Evolutionary conservation across 352 stramenopile genomes (phyloP).

Genomic region (Phytophthora cryptogea): DNA sequence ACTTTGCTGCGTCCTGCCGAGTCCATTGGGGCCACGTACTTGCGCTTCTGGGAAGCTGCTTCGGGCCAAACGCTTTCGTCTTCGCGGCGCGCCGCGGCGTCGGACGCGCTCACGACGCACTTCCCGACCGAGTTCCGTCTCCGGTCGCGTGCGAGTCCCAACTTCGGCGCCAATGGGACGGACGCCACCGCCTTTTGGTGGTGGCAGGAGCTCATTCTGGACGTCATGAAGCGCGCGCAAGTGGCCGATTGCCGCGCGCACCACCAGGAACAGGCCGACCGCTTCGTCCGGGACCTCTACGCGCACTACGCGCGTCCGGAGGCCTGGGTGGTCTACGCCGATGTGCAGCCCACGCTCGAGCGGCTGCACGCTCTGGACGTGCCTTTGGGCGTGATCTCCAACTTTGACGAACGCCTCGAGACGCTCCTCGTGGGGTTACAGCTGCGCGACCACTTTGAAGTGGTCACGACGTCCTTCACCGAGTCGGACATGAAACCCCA

Average conservation of each 20-base stretch:
- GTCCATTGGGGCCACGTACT: slow-evolving; percentile 51
- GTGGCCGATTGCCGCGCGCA: slow-evolving; percentile 16
- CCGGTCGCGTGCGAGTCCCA: slow-evolving; percentile 34
- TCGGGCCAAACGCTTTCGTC: slow-evolving; percentile 37
- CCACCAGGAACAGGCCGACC: slow-evolving; percentile 32
- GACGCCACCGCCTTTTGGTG: slow-evolving; percentile 43
- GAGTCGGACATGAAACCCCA: slow-evolving; percentile 57
- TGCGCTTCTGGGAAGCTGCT: slow-evolving; percentile 44
- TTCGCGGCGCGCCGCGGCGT: slow-evolving; percentile 15
- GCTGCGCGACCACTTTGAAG: slow-evolving; percentile 53
- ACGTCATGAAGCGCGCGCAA: slow-evolving; percentile 35
- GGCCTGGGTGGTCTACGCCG: slow-evolving; percentile 68
- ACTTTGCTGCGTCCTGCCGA: slow-evolving; percentile 65
- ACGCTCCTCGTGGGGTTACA: slow-evolving; percentile 44
- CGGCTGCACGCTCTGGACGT: slow-evolving; percentile 28
- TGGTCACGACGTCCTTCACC: slow-evolving; percentile 65
- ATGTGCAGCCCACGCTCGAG: slow-evolving; percentile 50
- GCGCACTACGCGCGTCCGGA: slow-evolving; percentile 48
- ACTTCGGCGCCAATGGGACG: slow-evolving; percentile 47
- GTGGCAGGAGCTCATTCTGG: slow-evolving; percentile 63
- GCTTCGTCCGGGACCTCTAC: slow-evolving; percentile 57
- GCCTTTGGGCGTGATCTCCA: slow-evolving; percentile 69
- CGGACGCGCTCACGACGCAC: slow-evolving; percentile 29
- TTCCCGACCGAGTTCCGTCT: slow-evolving; percentile 52
- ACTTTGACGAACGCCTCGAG: slow-evolving; percentile 78